Conservation (phyloP, 495 filamentous ascomycete genomes). For the Penicillium lagena region DNA sequence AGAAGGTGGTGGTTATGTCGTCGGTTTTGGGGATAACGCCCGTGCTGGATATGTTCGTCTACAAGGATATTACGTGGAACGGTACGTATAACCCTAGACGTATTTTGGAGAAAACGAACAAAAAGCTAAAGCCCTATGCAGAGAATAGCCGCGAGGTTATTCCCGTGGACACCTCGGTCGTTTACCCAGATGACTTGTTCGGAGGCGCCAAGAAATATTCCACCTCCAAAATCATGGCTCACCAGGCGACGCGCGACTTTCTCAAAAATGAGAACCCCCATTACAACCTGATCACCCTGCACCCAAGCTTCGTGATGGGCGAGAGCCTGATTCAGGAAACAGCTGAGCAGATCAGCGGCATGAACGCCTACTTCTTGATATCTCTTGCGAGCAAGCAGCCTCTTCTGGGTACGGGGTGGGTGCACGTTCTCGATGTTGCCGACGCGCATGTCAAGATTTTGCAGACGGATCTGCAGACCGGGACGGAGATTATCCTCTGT, state of each 20-base stretch:
- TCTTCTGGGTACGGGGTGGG: conserved; percentile 2
- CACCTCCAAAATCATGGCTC: conserved; percentile 20
- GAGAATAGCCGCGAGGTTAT: conserved; percentile 4
- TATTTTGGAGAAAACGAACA: no score
- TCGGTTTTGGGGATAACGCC: conserved; percentile 29
- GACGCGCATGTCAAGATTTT: conserved; percentile 13
- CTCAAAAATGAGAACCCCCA: conserved; percentile 7
- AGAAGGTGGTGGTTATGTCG: conserved; percentile 36
- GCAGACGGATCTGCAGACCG: conserved; percentile 1
- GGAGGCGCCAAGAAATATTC: conserved; percentile 6
- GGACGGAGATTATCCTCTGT: conserved; percentile 13
- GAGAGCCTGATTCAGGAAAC: conserved; percentile 7
- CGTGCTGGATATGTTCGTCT: not conserved
- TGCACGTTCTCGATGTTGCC: conserved; percentile 13
- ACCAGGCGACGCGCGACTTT: conserved; percentile 20
- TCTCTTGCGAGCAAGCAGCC: conserved; percentile 2
- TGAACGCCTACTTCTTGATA: conserved; percentile 7
- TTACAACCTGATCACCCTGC: conserved; percentile 10
- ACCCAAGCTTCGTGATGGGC: conserved; percentile 12
- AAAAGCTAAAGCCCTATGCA: not conserved
- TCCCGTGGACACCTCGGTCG: not conserved
- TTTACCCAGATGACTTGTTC: not conserved
- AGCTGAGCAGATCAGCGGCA: conserved; percentile 2
- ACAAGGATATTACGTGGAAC: not conserved
- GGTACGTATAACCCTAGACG: not conserved